A percentile compares a stretch with the other conserved stretches of the same genome.
Conservation (phyloP, 306 rosid species). For the Pachyrhizus erosus region DNA sequence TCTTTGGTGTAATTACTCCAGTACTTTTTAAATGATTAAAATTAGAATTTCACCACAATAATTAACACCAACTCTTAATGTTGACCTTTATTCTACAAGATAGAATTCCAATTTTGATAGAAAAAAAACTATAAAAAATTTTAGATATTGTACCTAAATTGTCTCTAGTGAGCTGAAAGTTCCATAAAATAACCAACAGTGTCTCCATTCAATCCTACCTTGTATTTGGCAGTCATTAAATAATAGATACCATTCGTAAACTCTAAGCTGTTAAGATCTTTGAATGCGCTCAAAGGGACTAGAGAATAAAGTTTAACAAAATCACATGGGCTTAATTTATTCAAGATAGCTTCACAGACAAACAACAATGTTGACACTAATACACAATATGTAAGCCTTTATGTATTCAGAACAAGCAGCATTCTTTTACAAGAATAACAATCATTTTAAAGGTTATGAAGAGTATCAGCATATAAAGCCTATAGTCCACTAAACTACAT, state of each 20-base stretch:
- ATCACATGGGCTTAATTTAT: slow-evolving; percentile 47
- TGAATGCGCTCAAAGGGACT: neutral
- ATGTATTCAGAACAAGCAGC: slow-evolving; percentile 55
- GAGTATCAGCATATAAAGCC: slow-evolving; percentile 50
- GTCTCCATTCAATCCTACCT: neutral
- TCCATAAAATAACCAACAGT: neutral
- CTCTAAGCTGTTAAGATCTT: neutral
- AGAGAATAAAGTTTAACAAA: neutral
- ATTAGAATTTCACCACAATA: too few species aligned
- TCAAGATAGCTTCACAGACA: slow-evolving; percentile 50
- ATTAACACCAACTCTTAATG: neutral
- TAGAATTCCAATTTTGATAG: neutral
- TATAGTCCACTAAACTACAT: slow-evolving; percentile 50
- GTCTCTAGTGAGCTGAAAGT: neutral
- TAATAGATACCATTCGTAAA: slow-evolving; percentile 13
- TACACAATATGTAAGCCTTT: slow-evolving; percentile 50
- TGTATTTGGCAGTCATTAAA: neutral
- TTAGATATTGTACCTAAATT: neutral
- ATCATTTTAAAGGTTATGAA: slow-evolving; percentile 44
- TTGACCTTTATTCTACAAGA: neutral
- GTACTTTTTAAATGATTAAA: too few species aligned
- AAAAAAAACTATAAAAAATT: neutral
- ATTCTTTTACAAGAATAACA: slow-evolving; percentile 62
- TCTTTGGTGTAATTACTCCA: neutral
- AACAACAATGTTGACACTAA: slow-evolving; percentile 48